Percentiles rank a stretch among this genome's conserved stretches.
Conservation (phyloP, 768 basidiomycete genomes). For the Suillus hirtellus region DNA sequence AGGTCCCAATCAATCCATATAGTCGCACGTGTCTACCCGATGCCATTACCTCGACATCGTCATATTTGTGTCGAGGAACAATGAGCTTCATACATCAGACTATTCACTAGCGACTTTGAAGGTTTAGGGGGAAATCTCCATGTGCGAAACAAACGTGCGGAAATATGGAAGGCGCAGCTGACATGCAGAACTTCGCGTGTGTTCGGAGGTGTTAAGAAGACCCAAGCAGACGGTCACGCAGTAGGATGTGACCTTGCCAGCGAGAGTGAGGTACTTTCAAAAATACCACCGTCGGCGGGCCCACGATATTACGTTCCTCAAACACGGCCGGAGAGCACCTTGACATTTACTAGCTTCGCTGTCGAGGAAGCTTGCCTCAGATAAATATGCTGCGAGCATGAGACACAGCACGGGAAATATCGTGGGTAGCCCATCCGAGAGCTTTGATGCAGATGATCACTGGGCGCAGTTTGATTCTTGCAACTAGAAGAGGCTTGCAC, state of each 20-base stretch:
- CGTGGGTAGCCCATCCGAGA: neutral
- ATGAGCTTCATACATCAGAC: neutral
- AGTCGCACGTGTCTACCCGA: neutral
- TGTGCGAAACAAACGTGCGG: neutral
- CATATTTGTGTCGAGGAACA: neutral
- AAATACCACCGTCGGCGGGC: neutral
- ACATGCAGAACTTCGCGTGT: neutral
- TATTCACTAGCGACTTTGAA: neutral
- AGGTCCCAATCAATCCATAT: neutral
- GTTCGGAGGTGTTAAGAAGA: conserved; percentile 5
- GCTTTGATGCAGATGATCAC: neutral
- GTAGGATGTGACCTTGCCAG: neutral
- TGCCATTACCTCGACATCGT: neutral
- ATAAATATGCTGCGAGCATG: neutral
- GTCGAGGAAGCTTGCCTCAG: neutral
- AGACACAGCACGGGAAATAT: neutral
- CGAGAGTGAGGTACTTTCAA: neutral
- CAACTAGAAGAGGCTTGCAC: neutral
- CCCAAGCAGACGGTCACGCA: neutral
- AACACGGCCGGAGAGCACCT: neutral
- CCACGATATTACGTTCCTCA: neutral
- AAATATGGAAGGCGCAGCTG: neutral
- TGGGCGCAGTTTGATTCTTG: neutral
- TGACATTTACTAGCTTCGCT: neutral
- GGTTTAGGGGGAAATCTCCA: neutral